phyloP scores from a whole-genome alignment of 2,329 filamentous ascomycete genomes.

The Alternaria consortialis region DNA sequence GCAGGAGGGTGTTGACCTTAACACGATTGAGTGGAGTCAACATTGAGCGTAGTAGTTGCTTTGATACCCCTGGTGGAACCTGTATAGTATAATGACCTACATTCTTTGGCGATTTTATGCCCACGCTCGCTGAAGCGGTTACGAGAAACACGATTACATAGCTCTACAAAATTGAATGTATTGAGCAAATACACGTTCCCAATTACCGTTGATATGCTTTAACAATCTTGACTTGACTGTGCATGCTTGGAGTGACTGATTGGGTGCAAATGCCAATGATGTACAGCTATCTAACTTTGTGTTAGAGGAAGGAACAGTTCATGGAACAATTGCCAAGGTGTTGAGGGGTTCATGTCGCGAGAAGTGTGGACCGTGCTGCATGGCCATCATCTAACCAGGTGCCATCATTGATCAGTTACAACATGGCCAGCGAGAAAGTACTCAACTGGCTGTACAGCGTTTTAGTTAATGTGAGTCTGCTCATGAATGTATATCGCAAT shows the following conservation, averaged over 20 bases:
- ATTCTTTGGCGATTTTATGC: conserved; percentile 14
- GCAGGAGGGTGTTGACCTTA: conserved; percentile 93
- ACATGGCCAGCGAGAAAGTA: conserved; percentile 83
- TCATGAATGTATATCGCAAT: not conserved
- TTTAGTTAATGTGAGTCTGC: conserved; percentile 62
- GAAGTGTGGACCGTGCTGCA: not conserved
- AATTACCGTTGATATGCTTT: not conserved
- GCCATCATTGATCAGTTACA: conserved; percentile 54
- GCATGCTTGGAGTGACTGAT: not conserved
- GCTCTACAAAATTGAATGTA: conserved; percentile 14
- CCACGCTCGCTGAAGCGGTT: conserved; percentile 40
- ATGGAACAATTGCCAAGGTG: conserved; percentile 32
- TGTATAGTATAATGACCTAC: conserved; percentile 37
- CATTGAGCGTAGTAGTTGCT: conserved; percentile 66
- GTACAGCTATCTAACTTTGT: not conserved
- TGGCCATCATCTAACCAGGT: conserved; percentile 4
- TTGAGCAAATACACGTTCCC: not conserved
- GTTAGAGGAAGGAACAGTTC: not conserved
- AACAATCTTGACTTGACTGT: not conserved
- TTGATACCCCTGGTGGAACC: conserved; percentile 22
- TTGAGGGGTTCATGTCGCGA: conserved; percentile 17
- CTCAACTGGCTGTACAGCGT: conserved; percentile 96
- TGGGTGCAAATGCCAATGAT: not conserved
- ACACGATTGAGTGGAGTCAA: conserved; percentile 98
- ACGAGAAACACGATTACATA: conserved; percentile 28